Evolutionary conservation across 805 yeast species (phyloP), one percentile per base, ranked within the genome.

Genomic region (Wickerhamomyces sydowiorum): DNA sequence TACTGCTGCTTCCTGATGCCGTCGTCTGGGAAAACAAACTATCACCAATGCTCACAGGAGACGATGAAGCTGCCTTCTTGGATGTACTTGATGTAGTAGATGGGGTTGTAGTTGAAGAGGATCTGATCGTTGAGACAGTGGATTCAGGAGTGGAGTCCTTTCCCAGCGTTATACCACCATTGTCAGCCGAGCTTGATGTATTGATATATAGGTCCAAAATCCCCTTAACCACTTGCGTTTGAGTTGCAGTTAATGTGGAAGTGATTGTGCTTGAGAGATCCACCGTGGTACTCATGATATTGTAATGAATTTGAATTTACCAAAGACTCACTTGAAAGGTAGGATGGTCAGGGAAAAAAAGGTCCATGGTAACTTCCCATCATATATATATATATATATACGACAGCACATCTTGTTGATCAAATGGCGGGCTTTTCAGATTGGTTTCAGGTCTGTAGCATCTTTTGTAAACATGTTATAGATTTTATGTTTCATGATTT

Each of bases 221-320:
- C 2, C 46, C 50, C 30, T 44, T 43, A 9, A 47, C 40, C 12
- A 47, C 38, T 13, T 41, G 44, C 2, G 48, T 42, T 28, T 44
- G 30, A 13, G 46, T 44, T n/a, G 37, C 28, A n/a, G 35, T 39
- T 1, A 44, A 3, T 2, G 36, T 18, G 3, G 41, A 38, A 5
- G 46, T 42, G 2, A 38, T 12, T 3, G 44, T 44, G 3, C 31
- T 40, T 14, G 44, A 25, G n/a, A 42, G 20, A 9, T 32, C 20
- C 5, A 42, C 12, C 5, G 48, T 44, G 5, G 46, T 41, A 15
- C 45, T 43, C 49, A 46, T 46, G 9, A 5, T 29, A 30, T 30
- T n/a, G 14, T 5, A 8, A 18, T 17, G 5, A 3, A 14, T 30
- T 17, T 5, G 7, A 8, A 17, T 30, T 30, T 14, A 18, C 9